phyloP scores from a whole-genome alignment of 345 rosid genomes.

The Camelina laxa region DNA sequence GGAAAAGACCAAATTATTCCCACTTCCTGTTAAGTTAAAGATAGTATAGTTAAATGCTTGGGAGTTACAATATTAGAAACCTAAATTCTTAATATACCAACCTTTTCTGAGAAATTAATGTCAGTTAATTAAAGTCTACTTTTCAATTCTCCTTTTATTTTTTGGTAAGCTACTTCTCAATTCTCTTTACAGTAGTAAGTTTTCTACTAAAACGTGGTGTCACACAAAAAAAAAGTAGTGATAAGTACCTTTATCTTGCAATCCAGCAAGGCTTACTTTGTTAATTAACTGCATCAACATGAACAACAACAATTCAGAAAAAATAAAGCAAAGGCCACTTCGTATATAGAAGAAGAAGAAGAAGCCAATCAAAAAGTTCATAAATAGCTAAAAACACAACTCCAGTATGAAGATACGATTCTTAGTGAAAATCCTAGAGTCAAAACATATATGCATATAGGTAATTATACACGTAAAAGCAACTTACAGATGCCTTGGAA shows the following conservation, averaged over 20 bases:
- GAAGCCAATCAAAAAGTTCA: slow-evolving; percentile 7
- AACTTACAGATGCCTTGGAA: slow-evolving; percentile 69
- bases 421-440: neutral
- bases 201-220: neutral
- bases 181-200: neutral
- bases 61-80: neutral
- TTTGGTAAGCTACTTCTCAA: neutral
- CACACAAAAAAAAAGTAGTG: neutral
- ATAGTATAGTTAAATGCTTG: neutral
- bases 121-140: neutral
- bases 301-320: slow-evolving; percentile 24
- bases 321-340: neutral
- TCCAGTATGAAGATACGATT: neutral
- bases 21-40: neutral
- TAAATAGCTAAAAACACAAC: neutral
- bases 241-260: slow-evolving; percentile 86
- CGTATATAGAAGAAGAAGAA: slow-evolving; percentile 15
- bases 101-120: neutral
- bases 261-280: slow-evolving; percentile 72
- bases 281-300: slow-evolving; percentile 60
- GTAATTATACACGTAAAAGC: neutral
- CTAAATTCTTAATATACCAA: neutral
- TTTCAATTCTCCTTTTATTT: neutral
- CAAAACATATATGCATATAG: neutral
- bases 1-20: neutral